Base-by-base conservation (phyloP, 495 filamentous ascomycete species). In the Aspergillus carlsbadensis region DNA sequence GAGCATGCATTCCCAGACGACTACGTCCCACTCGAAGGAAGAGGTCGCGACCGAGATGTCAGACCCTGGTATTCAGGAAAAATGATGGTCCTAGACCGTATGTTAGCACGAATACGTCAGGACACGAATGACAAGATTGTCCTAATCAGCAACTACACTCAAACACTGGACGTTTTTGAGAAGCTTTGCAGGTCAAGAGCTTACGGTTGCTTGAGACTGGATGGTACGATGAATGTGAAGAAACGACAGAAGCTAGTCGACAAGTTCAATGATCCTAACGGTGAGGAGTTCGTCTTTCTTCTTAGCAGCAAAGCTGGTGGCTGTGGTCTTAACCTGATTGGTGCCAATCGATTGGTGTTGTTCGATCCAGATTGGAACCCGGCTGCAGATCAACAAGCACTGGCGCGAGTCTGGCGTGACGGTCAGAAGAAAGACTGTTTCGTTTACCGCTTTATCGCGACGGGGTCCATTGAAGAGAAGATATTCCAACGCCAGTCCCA, bases 341-440 rank as follows among this genome's bases (percentile, higher is more conserved):
- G 95, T 42, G 95, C 95, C 35, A 98, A 99, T 70, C 88, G 95
- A 11, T 84, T 99, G 5, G 89, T 99, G 3, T 84, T 99, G 26
- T 99, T 99, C 71, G 95, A 99, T 65, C 94, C 94, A 0, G 95
- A 99, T 75, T 99, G 95, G 95, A 99, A 99, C 67, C 95, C 95
- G 1, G 95, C 95, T 3, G 93, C 94, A 0, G 95, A 99, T 70
- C 95, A 98, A 70, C 95, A 99, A 74, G 95, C 95, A 1, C 79
- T 98, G 17, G 95, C 95, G 6, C 88, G 95, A 70, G 95, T 98
- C 10, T 98, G 94, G 94, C 90, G 95, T 73, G 95, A 98, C 61
- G 95, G 95, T 0, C 95, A 99, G 67, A 97, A 96, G 80, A 99
- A 99, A 65, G 92, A 98, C 67, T 98, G 95, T 61, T 98, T 99